These are phyloP conservation scores for Pichia pseudocactophila DNA, from an alignment of 805 yeast species.

Conservation along the genomic window DNA sequence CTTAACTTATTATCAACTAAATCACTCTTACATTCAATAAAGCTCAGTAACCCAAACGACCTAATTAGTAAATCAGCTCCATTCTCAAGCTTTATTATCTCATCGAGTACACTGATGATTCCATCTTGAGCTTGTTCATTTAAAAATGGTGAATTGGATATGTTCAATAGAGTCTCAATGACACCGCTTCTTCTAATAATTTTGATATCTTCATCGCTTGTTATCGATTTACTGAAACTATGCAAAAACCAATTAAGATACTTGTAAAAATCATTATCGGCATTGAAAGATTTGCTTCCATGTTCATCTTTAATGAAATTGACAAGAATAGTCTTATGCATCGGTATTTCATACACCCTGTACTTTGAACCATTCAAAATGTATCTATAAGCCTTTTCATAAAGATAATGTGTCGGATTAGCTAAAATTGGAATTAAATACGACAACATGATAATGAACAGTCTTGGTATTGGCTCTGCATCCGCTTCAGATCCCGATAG, in stretches of 20 bases:
- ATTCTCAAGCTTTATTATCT: slow-evolving; percentile 42
- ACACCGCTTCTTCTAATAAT: slow-evolving; percentile 45
- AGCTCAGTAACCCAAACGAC: slow-evolving; percentile 41
- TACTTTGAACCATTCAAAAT: slow-evolving; percentile 47
- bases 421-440: slow-evolving; percentile 47
- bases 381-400: slow-evolving; percentile 63
- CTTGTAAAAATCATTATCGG: slow-evolving; percentile 42
- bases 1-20: neutral
- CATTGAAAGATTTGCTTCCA: slow-evolving; percentile 15
- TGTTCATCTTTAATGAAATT: slow-evolving; percentile 21
- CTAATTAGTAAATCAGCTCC: slow-evolving; percentile 54
- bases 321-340: slow-evolving; percentile 32
- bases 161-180: slow-evolving; percentile 58
- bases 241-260: slow-evolving; percentile 62
- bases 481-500: slow-evolving; percentile 8
- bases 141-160: slow-evolving; percentile 43
- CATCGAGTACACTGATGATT: slow-evolving; percentile 35
- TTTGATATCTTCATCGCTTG: slow-evolving; percentile 41
- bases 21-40: slow-evolving; percentile 25
- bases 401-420: slow-evolving; percentile 66
- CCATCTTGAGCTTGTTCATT: slow-evolving; percentile 31
- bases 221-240: slow-evolving; percentile 39
- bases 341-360: slow-evolving; percentile 35
- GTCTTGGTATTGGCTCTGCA: slow-evolving; percentile 28
- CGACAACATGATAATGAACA: slow-evolving; percentile 48